Percentiles rank a stretch among this genome's conserved stretches.
Conservation (phyloP, 352 stramenopile species). For the Pythium sukuiense region DNA sequence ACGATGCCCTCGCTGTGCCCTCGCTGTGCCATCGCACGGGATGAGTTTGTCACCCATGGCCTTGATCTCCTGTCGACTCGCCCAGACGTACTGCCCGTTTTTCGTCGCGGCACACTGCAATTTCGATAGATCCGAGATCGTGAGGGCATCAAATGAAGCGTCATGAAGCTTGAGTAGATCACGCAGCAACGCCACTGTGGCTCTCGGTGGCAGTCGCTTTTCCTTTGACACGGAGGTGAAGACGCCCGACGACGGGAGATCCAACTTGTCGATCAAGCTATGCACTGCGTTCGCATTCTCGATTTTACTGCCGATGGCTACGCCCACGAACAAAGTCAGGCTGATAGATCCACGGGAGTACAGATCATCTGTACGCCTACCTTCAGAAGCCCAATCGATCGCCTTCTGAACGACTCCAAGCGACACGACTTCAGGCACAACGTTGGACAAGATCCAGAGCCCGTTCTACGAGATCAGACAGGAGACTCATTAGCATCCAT, state of each 20-base stretch:
- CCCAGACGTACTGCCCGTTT: constrained; percentile 19
- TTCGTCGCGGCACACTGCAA: constrained; percentile 16
- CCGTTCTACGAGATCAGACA: background rate
- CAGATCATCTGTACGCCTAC: background rate
- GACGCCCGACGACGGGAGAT: background rate
- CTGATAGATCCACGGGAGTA: background rate
- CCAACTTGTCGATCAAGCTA: background rate
- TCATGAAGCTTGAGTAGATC: constrained; percentile 13
- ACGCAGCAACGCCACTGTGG: constrained; percentile 5
- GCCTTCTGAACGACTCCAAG: constrained; percentile 1
- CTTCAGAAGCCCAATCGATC: background rate
- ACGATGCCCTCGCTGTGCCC: background rate
- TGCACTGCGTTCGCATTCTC: background rate
- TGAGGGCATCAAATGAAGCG: constrained; percentile 1
- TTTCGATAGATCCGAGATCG: constrained; percentile 14
- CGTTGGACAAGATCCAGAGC: constrained; percentile 14
- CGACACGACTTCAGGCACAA: background rate
- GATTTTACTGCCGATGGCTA: background rate
- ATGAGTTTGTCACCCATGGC: constrained; percentile 13
- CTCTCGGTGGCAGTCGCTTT: constrained; percentile 1
- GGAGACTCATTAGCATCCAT: background rate
- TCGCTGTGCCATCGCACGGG: constrained; percentile 9
- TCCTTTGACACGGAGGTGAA: background rate
- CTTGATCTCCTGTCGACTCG: constrained; percentile 21
- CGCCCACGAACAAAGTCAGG: background rate